Conservation (phyloP, 176 grass and related monocot species). For the Avena sativa region DNA sequence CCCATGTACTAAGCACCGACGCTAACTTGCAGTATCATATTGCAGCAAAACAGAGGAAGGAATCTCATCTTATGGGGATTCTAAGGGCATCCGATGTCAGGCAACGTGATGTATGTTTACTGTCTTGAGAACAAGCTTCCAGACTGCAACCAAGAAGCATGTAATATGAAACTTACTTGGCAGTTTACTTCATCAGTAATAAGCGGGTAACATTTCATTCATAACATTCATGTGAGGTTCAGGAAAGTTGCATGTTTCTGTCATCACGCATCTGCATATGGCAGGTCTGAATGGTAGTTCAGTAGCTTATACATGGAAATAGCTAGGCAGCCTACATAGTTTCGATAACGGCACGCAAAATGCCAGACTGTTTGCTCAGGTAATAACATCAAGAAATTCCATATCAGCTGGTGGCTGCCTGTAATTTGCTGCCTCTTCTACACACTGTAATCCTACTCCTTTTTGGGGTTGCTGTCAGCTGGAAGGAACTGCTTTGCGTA, state of each 20-base stretch:
- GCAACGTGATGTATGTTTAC: not conserved
- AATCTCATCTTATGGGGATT: slow-evolving; percentile 19
- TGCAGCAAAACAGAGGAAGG: not conserved
- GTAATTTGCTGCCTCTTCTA: not conserved
- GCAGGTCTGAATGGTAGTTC: slow-evolving; percentile 5
- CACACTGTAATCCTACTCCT: slow-evolving; percentile 40
- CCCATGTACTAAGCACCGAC: not conserved
- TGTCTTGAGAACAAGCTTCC: not conserved
- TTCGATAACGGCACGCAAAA: not conserved
- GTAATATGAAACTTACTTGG: not conserved
- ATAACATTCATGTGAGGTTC: not conserved
- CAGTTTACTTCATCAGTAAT: not conserved
- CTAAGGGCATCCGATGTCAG: not conserved
- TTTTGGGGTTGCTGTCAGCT: slow-evolving; percentile 39
- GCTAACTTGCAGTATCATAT: slow-evolving; percentile 13
- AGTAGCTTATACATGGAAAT: slow-evolving; percentile 17
- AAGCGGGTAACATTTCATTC: not conserved
- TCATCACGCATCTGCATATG: not conserved
- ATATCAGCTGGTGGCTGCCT: not conserved
- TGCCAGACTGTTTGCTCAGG: slow-evolving; percentile 3
- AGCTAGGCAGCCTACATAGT: not conserved
- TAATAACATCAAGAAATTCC: not conserved
- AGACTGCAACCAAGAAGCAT: not conserved
- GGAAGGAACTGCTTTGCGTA: slow-evolving; percentile 68
- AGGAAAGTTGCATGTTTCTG: not conserved